Evolutionary conservation across 495 filamentous ascomycete genomes (phyloP), one percentile per base, ranked within the genome.

Genomic region (Aspergillus olivimuriae): DNA sequence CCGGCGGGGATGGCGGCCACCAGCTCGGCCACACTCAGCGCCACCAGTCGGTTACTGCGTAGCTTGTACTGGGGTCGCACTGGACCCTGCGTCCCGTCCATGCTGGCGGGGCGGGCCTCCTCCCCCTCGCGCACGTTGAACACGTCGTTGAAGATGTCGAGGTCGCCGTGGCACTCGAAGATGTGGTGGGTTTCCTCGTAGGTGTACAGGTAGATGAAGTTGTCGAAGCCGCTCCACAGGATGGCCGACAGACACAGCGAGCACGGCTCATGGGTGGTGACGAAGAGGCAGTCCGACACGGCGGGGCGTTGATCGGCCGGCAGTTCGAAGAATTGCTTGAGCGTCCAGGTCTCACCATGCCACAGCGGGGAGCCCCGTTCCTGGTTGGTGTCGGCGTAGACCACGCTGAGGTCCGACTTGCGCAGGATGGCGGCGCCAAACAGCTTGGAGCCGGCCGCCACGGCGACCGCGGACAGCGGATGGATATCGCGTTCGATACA

Each of bases 141-240:
- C 39, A 41, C 39, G 6, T 41, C 39, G 22, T 41, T 41, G 14
- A 41, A 41, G 39, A 41, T 41, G 17, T 41, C 39, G 21, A 41
- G 21, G 16, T 41, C 39, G 10, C 39, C 39, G 6, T 28, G 20
- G 22, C 39, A 41, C 39, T 41, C 39, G 9, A 41, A 41, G 6
- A 41, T 17, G 17, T 16, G 4, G 17, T 41, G 39, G 21, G 39
- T 41, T 23, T 41, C 39, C 21, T 41, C 39, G 22, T 41, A 41
- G 21, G 39, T 41, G 17, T 41, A 41, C 39, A 41, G 24, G 21
- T 41, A 41, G 6, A 41, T 17, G 39, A 41, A 41, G 22, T 41
- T 41, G 39, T 41, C 39, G 39, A 41, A 41, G 5, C 39, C 39
- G n/a, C 20, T 26, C 39, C 39, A 41, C 5, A 41, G 39, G 17